Evolutionary conservation across 495 filamentous ascomycete species (phyloP).

Genomic region (Neurospora sp.): DNA sequence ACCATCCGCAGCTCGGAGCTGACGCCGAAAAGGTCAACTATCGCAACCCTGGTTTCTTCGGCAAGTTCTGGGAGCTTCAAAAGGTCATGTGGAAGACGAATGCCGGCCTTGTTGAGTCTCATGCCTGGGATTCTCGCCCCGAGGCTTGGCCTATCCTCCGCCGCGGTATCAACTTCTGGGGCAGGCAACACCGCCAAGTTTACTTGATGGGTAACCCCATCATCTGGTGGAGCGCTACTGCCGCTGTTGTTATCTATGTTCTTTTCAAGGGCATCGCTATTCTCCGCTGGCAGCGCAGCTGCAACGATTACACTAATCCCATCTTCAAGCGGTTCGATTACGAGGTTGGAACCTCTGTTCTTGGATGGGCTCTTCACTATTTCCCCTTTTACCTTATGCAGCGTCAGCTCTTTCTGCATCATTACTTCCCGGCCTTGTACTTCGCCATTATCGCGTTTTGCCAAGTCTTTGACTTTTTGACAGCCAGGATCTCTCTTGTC

Average conservation of each 20-base stretch:
- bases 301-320: constrained; percentile 66
- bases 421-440: constrained; percentile 85
- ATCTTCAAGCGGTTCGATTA: constrained; percentile 96
- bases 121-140: constrained; percentile 95
- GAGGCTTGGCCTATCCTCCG: constrained; percentile 86
- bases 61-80: constrained; percentile 99
- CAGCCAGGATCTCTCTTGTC: constrained; percentile 53
- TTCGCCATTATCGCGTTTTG: constrained; percentile 84
- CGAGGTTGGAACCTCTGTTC: constrained; percentile 79
- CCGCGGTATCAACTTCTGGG: constrained; percentile 99
- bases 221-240: constrained; percentile 86
- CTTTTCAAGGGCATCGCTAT: constrained; percentile 80
- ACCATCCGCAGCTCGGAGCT: constrained; percentile 61
- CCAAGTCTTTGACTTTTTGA: constrained; percentile 78
- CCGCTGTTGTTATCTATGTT: constrained; percentile 67
- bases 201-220: constrained; percentile 94
- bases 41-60: constrained; percentile 85
- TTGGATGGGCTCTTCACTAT: constrained; percentile 92
- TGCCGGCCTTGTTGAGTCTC: constrained; percentile 88
- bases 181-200: constrained; percentile 83
- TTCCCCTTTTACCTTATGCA: constrained; percentile 97
- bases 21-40: constrained; percentile 92
- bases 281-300: constrained; percentile 89
- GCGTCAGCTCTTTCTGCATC: constrained; percentile 87
- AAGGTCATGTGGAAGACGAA: constrained; percentile 99